Base-by-base conservation (phyloP, 2,329 filamentous ascomycete genomes). In the Aspergillus clavatus region DNA sequence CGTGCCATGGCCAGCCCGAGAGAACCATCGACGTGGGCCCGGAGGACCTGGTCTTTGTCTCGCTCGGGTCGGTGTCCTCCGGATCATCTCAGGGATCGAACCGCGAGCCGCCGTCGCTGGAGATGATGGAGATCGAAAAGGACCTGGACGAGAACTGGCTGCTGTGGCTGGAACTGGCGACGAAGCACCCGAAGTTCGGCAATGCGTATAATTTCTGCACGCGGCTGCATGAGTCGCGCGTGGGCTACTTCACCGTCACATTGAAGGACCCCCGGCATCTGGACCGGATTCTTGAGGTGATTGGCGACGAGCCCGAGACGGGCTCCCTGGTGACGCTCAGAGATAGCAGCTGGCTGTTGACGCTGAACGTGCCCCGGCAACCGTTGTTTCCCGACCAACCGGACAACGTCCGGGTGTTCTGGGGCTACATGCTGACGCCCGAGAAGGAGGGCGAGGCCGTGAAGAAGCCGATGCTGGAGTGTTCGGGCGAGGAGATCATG, bases 221-320 rank as follows among this genome's bases (percentile, higher is more conserved):
- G 1, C 59, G 67, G 19, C 52, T 64, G 18, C 38, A 53, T 2
- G 61, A 71, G 37, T 68, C 66, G 7, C 65, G 63, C 16, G 62
- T 70, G 57, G 65, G 67, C 44, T 69, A 66, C 0, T 72, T 72
- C 23, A 72, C 71, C 4, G 59, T 71, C 21, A 74, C 70, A 0
- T 54, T 70, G 4, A 59, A 63, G 26, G 50, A 54, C 18, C 48
- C 54, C 0, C 55, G 59, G n/a, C 61, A 69, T 40, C 62, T 69
- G 37, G 43, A 58, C 2, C 48, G 52, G 1, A 46, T 62, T 10
- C 12, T 29, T 3, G 45, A 54, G 11, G 57, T 61, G 43, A 63
- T 67, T 14, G 61, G 60, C 33, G 60, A 66, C 36, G 46, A 57
- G 10, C 59, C 67, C 0, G 63, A 63, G 1, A 62, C 63, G 0